These are phyloP conservation scores for Nicotiana paniculata DNA, from an alignment of 257 asterid species.

Conservation along the genomic window DNA sequence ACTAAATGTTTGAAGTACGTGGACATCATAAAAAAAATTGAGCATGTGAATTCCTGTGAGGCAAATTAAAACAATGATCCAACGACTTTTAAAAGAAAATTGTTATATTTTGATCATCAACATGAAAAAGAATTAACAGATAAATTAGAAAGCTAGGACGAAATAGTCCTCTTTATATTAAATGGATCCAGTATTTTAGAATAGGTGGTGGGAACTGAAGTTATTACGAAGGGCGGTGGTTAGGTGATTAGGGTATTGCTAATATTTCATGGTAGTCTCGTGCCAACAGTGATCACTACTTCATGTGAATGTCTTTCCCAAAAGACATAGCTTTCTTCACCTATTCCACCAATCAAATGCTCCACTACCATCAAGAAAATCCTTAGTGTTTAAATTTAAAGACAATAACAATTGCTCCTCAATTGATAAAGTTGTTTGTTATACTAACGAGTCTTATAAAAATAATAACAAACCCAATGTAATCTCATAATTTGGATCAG, in stretches of 20 bases:
- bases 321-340: conserved; percentile 16
- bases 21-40: background rate
- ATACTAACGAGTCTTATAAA: too few relatives aligned
- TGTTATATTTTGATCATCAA: background rate
- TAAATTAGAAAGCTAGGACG: too few relatives aligned
- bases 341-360: background rate
- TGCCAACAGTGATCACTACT: background rate
- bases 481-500: rapidly evolving
- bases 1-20: background rate
- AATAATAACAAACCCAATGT: too few relatives aligned
- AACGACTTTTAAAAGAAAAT: background rate
- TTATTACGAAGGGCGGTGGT: background rate
- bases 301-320: background rate
- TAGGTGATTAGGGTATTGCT: background rate
- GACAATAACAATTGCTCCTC: too few relatives aligned
- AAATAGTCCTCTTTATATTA: too few relatives aligned
- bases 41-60: background rate
- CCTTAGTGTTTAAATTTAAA: too few relatives aligned
- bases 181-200: too few relatives aligned
- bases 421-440: too few relatives aligned
- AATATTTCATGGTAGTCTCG: background rate
- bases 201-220: background rate
- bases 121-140: too few relatives aligned
- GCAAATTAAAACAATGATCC: background rate
- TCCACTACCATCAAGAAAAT: background rate